phyloP scores from a whole-genome alignment of 805 yeast species.

The Priceomyces haplophilus region DNA sequence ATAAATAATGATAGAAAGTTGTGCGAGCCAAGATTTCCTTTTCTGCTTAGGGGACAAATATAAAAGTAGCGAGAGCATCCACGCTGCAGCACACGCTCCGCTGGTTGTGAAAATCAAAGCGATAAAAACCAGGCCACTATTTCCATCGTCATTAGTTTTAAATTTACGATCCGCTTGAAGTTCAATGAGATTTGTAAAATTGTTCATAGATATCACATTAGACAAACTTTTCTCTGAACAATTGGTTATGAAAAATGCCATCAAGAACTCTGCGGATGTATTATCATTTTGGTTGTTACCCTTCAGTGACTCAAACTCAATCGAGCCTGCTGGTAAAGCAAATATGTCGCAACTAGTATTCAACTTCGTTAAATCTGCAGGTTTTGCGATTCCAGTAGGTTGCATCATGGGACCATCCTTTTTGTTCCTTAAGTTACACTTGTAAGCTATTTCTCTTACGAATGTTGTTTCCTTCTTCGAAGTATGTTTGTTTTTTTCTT shows the following conservation, averaged over 20 bases:
- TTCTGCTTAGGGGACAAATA: slow-evolving; percentile 48
- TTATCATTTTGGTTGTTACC: not conserved
- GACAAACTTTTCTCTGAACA: slow-evolving; percentile 25
- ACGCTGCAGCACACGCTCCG: slow-evolving; percentile 57
- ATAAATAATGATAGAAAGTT: slow-evolving; percentile 54
- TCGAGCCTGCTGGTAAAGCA: not conserved
- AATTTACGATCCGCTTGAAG: slow-evolving; percentile 30
- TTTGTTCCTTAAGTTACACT: not conserved
- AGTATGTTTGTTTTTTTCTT: too few relatives aligned
- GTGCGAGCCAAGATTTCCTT: slow-evolving; percentile 56
- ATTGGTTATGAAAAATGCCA: slow-evolving; percentile 49
- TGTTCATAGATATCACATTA: not conserved
- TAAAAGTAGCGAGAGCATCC: slow-evolving; percentile 66
- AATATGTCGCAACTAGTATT: not conserved
- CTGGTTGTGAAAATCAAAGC: slow-evolving; percentile 51
- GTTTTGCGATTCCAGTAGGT: not conserved
- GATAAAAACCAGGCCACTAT: slow-evolving; percentile 41
- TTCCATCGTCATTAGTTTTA: not conserved
- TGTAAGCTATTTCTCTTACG: too few relatives aligned
- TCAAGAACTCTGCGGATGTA: slow-evolving; percentile 11
- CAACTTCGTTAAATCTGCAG: not conserved
- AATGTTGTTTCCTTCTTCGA: too few relatives aligned
- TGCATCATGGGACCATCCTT: not conserved
- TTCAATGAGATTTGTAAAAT: not conserved
- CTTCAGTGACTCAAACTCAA: not conserved